Conservation (phyloP, 2,329 filamentous ascomycete genomes). For the Triangularia setosa region DNA sequence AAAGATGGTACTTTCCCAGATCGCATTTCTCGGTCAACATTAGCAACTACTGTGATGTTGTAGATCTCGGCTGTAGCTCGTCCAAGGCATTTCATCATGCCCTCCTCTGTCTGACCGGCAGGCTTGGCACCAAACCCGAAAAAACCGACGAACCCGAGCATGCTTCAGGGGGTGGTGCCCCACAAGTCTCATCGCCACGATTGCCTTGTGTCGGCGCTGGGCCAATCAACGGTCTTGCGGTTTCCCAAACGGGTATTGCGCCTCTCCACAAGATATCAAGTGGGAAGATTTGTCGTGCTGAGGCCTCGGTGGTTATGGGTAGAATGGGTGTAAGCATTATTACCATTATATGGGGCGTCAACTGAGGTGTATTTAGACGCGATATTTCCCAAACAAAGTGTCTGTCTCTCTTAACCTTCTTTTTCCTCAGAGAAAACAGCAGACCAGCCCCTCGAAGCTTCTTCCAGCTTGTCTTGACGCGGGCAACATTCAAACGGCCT, state of each 20-base stretch:
- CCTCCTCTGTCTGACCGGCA: not conserved
- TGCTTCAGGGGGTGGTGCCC: not conserved
- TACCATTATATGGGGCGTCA: no score
- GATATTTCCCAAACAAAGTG: no score
- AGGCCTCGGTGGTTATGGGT: not conserved
- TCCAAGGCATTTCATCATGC: not conserved
- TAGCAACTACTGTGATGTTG: not conserved
- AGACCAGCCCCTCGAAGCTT: no score
- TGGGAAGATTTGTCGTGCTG: not conserved
- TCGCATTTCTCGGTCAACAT: no score
- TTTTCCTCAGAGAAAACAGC: no score
- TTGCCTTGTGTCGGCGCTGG: not conserved
- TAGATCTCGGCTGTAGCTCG: not conserved
- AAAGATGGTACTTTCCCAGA: no score
- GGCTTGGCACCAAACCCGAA: not conserved
- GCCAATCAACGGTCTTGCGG: constrained; percentile 1
- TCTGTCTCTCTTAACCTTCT: no score
- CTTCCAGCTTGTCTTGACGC: no score
- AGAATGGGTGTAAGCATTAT: no score
- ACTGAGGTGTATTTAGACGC: not conserved
- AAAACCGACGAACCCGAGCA: constrained; percentile 15
- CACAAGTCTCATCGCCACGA: not conserved
- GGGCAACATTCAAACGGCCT: no score
- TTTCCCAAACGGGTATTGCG: not conserved
- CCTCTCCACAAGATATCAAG: not conserved